Evolutionary conservation across 257 asterid genomes (phyloP), one percentile per base, ranked within the genome.

Genomic region (Linaria vulgaris): DNA sequence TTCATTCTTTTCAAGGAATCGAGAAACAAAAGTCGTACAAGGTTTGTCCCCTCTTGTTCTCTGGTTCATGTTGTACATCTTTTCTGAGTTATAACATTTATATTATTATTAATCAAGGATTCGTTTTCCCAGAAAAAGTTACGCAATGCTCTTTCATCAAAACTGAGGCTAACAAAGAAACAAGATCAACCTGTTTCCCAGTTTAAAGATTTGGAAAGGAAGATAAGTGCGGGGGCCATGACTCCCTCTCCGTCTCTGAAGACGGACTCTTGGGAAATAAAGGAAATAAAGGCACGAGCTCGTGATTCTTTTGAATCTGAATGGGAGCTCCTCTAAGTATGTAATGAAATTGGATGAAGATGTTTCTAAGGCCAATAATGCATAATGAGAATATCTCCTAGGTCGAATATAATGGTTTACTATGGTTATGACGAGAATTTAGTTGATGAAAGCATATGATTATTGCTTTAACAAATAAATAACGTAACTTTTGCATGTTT

Each of bases 1-100:
- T 61, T 59, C 76, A 45, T 56, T 45, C 34, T 21, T 50, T 69
- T 41, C 79, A 50, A 41, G 78, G 56, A 54, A 60, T 74, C 11
- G 68, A 49, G 68, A 76, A 72, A 56, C 85, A 63, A 37, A 85
- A 76, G 72, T 85, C 96, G 8, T 88, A 82, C 73, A 85, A 83
- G 95, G 96, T 85, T 58, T 27, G 34, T 27, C 10, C 64, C 16
- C 21, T 31, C 43, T 52, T 67, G 9, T 50, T 12, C 61, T 12
- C 66, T 34, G 5, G 41, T 47, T 48, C 54, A 8, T 30, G 12
- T 30, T 49, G 56, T 23, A 9, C 3, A 5, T 12, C 52, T 49
- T 51, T 30, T 15, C 2, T 6, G 9, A 34, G 24, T 27, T 52
- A 55, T 72, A 25, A 69, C 62, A 34, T 37, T 38, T 8, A 22